phyloP scores from a whole-genome alignment of 352 stramenopile genomes.

The Lagenidium sp. region DNA sequence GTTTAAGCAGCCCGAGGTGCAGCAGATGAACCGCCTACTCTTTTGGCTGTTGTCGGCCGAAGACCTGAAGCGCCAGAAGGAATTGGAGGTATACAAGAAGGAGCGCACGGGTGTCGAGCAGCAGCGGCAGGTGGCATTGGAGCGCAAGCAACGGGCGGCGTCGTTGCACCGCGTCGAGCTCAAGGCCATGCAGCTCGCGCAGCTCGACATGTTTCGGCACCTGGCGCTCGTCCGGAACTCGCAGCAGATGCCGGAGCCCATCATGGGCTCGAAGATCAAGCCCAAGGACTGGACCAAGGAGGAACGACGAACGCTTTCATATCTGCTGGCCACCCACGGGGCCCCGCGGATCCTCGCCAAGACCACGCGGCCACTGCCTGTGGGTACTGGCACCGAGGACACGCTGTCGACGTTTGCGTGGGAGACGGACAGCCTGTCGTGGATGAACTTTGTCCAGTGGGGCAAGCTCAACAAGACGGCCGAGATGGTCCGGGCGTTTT shows the following conservation, averaged over 20 bases:
- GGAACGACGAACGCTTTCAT: slow-evolving; percentile 72
- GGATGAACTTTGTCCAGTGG: slow-evolving; percentile 78
- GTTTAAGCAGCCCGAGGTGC: slow-evolving; percentile 84
- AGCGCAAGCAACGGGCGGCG: slow-evolving; percentile 55
- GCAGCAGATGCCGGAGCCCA: slow-evolving; percentile 42
- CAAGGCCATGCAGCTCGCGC: slow-evolving; percentile 78
- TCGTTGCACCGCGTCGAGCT: slow-evolving; percentile 67
- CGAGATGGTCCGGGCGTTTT: slow-evolving; percentile 44
- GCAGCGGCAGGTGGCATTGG: slow-evolving; percentile 55
- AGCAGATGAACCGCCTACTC: slow-evolving; percentile 85
- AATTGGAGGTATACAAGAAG: slow-evolving; percentile 71
- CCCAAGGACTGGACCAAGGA: slow-evolving; percentile 82
- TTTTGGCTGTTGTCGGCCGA: slow-evolving; percentile 82
- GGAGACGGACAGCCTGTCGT: slow-evolving; percentile 75
- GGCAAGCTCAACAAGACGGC: slow-evolving; percentile 79
- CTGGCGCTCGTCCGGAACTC: slow-evolving; percentile 54
- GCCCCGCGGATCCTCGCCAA: slow-evolving; percentile 74
- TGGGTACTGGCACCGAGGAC: too few relatives aligned
- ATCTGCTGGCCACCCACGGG: slow-evolving; percentile 64
- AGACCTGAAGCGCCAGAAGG: slow-evolving; percentile 76
- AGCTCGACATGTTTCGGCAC: slow-evolving; percentile 73
- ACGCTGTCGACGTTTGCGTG: slow-evolving; percentile 45
- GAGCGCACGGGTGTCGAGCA: slow-evolving; percentile 61
- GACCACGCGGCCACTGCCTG: slow-evolving; percentile 6
- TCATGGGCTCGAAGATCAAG: slow-evolving; percentile 60